These are phyloP conservation scores for Lenzites betulinus DNA, from an alignment of 768 basidiomycete species.

Conservation along the genomic window DNA sequence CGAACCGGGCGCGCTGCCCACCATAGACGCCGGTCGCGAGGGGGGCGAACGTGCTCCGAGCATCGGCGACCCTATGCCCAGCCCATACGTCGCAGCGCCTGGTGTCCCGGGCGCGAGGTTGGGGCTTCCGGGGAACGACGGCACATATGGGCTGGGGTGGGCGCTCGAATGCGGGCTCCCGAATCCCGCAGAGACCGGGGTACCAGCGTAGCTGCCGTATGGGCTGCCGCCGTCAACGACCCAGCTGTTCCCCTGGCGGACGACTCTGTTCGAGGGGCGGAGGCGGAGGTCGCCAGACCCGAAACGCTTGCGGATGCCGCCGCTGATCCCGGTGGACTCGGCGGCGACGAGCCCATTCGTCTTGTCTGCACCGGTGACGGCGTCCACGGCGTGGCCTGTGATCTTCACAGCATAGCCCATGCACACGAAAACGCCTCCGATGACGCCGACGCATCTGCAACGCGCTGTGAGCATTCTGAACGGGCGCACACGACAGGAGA, in stretches of 20 bases:
- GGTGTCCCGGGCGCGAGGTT: slow-evolving; percentile 9
- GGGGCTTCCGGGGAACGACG: slow-evolving; percentile 12
- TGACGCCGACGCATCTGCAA: slow-evolving; percentile 77
- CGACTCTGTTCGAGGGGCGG: slow-evolving; percentile 48
- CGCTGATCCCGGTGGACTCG: slow-evolving; percentile 55
- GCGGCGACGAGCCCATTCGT: slow-evolving; percentile 63
- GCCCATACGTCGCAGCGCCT: slow-evolving; percentile 11
- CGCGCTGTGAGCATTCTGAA: not conserved
- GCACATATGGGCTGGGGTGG: slow-evolving; percentile 7
- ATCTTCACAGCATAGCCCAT: slow-evolving; percentile 71
- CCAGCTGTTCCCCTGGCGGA: slow-evolving; percentile 63
- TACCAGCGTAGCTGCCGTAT: slow-evolving; percentile 37
- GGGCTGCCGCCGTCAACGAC: slow-evolving; percentile 54
- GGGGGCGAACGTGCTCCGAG: slow-evolving; percentile 13
- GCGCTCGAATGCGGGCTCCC: slow-evolving; percentile 29
- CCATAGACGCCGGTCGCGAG: slow-evolving; percentile 5
- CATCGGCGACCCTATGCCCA: slow-evolving; percentile 17
- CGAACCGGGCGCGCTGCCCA: slow-evolving; percentile 5
- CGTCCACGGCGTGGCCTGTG: slow-evolving; percentile 60
- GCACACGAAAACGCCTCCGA: slow-evolving; percentile 90
- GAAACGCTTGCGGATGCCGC: slow-evolving; percentile 65
- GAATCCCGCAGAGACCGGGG: slow-evolving; percentile 37
- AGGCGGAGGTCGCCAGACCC: slow-evolving; percentile 64
- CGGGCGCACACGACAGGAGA: not conserved
- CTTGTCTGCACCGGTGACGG: slow-evolving; percentile 56